phyloP scores from a whole-genome alignment of 2,329 filamentous ascomycete species.

The Taxawa tesnikishii region DNA sequence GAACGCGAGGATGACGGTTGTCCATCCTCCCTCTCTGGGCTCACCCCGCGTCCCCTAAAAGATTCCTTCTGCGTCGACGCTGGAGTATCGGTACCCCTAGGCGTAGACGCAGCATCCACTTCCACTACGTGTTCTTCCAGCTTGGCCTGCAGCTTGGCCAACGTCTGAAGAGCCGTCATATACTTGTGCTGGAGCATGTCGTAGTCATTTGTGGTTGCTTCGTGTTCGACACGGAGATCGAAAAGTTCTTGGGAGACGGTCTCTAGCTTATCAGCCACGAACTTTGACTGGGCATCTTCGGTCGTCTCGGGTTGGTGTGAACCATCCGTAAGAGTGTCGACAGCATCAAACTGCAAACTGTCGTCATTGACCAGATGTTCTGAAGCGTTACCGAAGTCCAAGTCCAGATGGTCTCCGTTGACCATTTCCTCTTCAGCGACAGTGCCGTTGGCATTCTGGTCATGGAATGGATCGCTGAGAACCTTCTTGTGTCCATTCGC shows the following conservation, averaged over 20 bases:
- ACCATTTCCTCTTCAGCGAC: slow-evolving; percentile 1
- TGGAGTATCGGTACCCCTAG: neutral
- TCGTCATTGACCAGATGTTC: slow-evolving; percentile 12
- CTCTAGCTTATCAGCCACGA: slow-evolving; percentile 87
- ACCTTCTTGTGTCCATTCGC: slow-evolving; percentile 21
- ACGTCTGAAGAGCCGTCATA: slow-evolving; percentile 68
- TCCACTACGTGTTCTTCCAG: slow-evolving; percentile 52
- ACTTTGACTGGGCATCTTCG: slow-evolving; percentile 57
- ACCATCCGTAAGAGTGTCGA: slow-evolving; percentile 6
- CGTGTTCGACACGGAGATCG: slow-evolving; percentile 81
- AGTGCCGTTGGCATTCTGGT: slow-evolving; percentile 12
- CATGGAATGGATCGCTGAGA: neutral
- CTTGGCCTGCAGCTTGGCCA: slow-evolving; percentile 82
- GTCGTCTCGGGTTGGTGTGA: slow-evolving; percentile 1
- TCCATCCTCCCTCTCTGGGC: slow-evolving; percentile 55
- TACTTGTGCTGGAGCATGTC: slow-evolving; percentile 79
- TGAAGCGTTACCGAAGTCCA: slow-evolving; percentile 5
- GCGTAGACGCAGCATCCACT: slow-evolving; percentile 9
- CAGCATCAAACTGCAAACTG: slow-evolving; percentile 6
- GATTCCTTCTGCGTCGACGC: slow-evolving; percentile 49
- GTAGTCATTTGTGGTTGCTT: slow-evolving; percentile 68
- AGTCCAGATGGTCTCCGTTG: slow-evolving; percentile 8
- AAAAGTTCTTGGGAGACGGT: slow-evolving; percentile 83
- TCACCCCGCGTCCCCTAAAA: slow-evolving; percentile 68
- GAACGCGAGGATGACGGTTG: slow-evolving; percentile 74